These are phyloP conservation scores for Chaetomium sp. DNA, from an alignment of 2,329 filamentous ascomycete species.

Conservation along the genomic window DNA sequence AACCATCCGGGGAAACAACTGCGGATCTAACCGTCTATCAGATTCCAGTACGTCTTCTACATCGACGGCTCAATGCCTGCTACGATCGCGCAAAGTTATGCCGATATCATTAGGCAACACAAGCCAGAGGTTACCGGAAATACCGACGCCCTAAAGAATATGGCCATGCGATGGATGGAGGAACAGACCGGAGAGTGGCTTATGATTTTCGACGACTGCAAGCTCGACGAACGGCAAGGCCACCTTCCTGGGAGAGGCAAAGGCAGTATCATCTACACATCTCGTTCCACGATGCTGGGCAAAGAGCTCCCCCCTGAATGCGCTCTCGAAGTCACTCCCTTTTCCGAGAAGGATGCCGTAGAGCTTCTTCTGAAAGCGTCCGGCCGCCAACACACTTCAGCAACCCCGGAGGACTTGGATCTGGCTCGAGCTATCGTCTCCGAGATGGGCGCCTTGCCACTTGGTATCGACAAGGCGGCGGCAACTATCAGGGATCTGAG, in stretches of 20 bases:
- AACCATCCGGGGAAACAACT: no score
- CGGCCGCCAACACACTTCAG: neutral
- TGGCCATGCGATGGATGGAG: conserved; percentile 32
- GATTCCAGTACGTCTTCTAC: conserved; percentile 39
- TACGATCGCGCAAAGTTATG: conserved; percentile 36
- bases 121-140: neutral
- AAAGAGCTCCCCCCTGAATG: conserved; percentile 16
- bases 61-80: conserved; percentile 35
- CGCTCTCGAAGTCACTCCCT: conserved; percentile 20
- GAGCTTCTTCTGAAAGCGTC: conserved; percentile 31
- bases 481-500: conserved; percentile 27
- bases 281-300: conserved; percentile 21
- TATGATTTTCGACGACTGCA: conserved; percentile 40
- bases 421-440: conserved; percentile 26
- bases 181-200: conserved; percentile 36
- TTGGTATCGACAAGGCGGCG: conserved; percentile 38
- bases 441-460: conserved; percentile 36
- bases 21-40: conserved; percentile 15
- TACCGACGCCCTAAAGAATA: conserved; percentile 1
- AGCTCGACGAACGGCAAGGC: conserved; percentile 17
- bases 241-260: conserved; percentile 28
- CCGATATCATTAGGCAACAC: conserved; percentile 26
- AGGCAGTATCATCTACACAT: conserved; percentile 40
- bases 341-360: conserved; percentile 28
- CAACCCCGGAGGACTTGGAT: neutral